Conservation (phyloP, 1,284 basidiomycete species). For the Ustilago shanxiensis region DNA sequence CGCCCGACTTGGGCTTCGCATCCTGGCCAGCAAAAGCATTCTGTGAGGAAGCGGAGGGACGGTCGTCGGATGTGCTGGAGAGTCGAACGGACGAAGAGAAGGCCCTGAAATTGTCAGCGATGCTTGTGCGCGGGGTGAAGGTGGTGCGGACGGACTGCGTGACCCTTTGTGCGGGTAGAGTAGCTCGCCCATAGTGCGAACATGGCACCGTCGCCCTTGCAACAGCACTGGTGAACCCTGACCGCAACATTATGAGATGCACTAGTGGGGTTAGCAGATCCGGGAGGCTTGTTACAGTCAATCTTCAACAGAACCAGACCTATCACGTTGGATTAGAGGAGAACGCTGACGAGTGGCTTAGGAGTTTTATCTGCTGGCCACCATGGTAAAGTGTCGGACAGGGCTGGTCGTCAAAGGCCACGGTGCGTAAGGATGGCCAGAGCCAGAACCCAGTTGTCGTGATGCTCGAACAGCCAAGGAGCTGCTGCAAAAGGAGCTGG, state of each 20-base stretch:
- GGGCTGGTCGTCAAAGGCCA: background rate
- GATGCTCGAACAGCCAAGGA: background rate
- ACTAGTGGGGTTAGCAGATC: too few relatives aligned
- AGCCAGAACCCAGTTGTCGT: background rate
- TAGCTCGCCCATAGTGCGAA: background rate
- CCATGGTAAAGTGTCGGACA: background rate
- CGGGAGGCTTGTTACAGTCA: too few relatives aligned
- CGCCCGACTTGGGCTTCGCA: constrained; percentile 6
- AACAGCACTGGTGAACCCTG: constrained; percentile 9
- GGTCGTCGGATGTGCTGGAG: background rate
- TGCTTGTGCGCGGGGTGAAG: background rate
- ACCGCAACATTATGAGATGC: constrained; percentile 20
- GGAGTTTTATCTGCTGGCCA: background rate
- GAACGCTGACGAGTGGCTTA: background rate
- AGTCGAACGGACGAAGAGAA: constrained; percentile 14
- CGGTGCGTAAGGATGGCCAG: background rate
- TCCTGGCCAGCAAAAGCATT: constrained; percentile 5
- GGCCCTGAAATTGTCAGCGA: constrained; percentile 8
- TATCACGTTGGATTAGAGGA: background rate
- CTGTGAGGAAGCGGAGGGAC: constrained; percentile 10
- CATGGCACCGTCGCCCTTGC: constrained; percentile 9
- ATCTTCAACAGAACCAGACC: too few relatives aligned
- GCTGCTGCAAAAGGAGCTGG: background rate
- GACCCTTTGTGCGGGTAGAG: background rate
- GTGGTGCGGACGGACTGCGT: background rate